Evolutionary conservation across 768 basidiomycete species (phyloP).

Genomic region (Lactarius vividus): DNA sequence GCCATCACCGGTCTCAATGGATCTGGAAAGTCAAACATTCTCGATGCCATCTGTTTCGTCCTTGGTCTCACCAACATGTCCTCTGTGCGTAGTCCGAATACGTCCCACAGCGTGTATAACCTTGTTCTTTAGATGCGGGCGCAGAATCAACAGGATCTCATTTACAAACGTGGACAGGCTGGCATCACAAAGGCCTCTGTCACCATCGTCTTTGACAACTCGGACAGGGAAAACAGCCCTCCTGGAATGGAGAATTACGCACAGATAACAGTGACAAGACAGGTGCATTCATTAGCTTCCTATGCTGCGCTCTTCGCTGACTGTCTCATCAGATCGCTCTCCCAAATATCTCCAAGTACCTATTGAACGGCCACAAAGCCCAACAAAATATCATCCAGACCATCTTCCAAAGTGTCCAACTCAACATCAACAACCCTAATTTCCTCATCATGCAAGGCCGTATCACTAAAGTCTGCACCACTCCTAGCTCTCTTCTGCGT

Average conservation of each 20-base stretch:
- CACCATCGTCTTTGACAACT: conserved; percentile 98
- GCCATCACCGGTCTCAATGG: conserved; percentile 96
- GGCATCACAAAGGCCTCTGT: conserved; percentile 97
- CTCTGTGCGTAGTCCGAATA: conserved; percentile 48
- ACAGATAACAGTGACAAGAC: conserved; percentile 96
- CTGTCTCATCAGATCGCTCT: conserved; percentile 70
- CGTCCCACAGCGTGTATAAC: background rate
- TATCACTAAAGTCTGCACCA: conserved; percentile 82
- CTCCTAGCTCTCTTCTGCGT: background rate
- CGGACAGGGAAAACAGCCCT: conserved; percentile 80
- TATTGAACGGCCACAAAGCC: conserved; percentile 93
- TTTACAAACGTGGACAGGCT: conserved; percentile 98
- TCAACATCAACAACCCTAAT: conserved; percentile 99
- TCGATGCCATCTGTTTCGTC: conserved; percentile 99
- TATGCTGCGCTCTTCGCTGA: background rate
- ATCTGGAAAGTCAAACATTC: conserved; percentile 97
- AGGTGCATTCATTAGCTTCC: conserved; percentile 47
- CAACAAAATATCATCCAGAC: conserved; percentile 82
- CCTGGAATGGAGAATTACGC: conserved; percentile 73
- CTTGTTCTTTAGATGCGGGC: conserved; percentile 71
- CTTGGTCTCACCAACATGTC: conserved; percentile 97
- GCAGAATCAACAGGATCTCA: conserved; percentile 93
- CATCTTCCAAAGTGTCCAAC: conserved; percentile 93
- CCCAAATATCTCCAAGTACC: conserved; percentile 91
- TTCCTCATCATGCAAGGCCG: conserved; percentile 99